These are phyloP conservation scores for Torulaspora pretoriensis DNA, from an alignment of 1,139 yeast genomes.

Conservation along the genomic window DNA sequence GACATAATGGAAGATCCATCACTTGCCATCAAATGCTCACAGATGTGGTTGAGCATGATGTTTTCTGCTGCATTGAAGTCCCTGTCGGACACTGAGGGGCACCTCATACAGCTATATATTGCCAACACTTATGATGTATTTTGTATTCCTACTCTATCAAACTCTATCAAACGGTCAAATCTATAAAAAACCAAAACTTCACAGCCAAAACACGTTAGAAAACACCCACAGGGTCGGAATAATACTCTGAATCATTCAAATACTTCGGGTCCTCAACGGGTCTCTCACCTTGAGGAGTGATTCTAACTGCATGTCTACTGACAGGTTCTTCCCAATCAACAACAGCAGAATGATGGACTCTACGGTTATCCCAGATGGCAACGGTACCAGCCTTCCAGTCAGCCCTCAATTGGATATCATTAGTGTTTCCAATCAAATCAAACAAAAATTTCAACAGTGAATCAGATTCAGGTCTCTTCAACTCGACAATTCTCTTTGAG, in stretches of 20 bases:
- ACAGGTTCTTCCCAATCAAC: constrained; percentile 57
- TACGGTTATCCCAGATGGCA: constrained; percentile 70
- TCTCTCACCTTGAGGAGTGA: constrained; percentile 52
- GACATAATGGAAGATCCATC: too few relatives aligned
- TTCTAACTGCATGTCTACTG: constrained; percentile 63
- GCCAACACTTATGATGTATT: too few relatives aligned
- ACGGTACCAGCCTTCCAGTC: constrained; percentile 58
- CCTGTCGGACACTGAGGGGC: too few relatives aligned
- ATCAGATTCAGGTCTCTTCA: constrained; percentile 64
- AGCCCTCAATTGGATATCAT: constrained; percentile 55
- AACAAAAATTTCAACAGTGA: constrained; percentile 51
- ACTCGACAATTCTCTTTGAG: constrained; percentile 57
- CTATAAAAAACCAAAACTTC: too few relatives aligned
- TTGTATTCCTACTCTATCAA: too few relatives aligned
- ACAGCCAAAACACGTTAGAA: too few relatives aligned
- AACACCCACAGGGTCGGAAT: too few relatives aligned
- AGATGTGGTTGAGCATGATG: too few relatives aligned
- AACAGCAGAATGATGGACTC: constrained; percentile 59
- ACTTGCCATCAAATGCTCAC: too few relatives aligned
- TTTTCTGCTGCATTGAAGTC: too few relatives aligned
- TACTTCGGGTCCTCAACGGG: constrained; percentile 22
- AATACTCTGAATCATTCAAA: constrained; percentile 21
- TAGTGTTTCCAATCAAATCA: constrained; percentile 47
- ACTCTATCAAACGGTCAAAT: too few relatives aligned
- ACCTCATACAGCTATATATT: too few relatives aligned